These are phyloP conservation scores for Penicillium steckii DNA, from an alignment of 495 filamentous ascomycete species.

Conservation along the genomic window DNA sequence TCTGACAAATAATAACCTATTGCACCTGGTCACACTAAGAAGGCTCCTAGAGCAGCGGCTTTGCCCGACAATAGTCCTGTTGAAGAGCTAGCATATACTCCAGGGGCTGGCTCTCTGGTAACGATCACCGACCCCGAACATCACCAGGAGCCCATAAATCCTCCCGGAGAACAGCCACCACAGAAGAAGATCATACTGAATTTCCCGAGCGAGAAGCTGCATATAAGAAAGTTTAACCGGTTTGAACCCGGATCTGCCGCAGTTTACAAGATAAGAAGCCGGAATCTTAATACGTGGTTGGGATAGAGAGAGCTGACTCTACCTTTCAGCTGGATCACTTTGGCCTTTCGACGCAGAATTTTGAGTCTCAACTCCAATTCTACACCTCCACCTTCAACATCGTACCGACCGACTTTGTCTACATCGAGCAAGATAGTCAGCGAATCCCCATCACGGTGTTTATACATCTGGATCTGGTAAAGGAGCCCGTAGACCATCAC, in stretches of 20 bases:
- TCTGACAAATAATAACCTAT: too few species aligned
- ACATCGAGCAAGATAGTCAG: not conserved
- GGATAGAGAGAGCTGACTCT: too few species aligned
- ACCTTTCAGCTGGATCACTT: conserved; percentile 57
- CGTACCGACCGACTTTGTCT: conserved; percentile 33
- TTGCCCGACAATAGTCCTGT: conserved; percentile 25
- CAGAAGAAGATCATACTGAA: conserved; percentile 30
- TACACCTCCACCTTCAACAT: conserved; percentile 67
- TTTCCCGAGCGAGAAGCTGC: conserved; percentile 16
- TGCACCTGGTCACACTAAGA: too few species aligned
- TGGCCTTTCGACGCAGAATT: conserved; percentile 57
- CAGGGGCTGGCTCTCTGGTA: conserved; percentile 33
- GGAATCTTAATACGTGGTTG: too few species aligned
- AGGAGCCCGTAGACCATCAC: conserved; percentile 63
- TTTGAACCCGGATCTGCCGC: conserved; percentile 59
- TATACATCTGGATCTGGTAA: conserved; percentile 59
- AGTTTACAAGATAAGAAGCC: conserved; percentile 59
- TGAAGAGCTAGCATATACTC: conserved; percentile 25
- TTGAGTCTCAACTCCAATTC: conserved; percentile 53
- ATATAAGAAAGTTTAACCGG: conserved; percentile 17
- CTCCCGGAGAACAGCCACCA: conserved; percentile 29
- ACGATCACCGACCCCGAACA: conserved; percentile 37
- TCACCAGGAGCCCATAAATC: too few species aligned
- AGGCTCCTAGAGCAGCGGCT: conserved; percentile 20
- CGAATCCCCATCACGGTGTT: conserved; percentile 57